Conservation (phyloP, 2,329 filamentous ascomycete genomes). For the Verticillium zaregamsianum region DNA sequence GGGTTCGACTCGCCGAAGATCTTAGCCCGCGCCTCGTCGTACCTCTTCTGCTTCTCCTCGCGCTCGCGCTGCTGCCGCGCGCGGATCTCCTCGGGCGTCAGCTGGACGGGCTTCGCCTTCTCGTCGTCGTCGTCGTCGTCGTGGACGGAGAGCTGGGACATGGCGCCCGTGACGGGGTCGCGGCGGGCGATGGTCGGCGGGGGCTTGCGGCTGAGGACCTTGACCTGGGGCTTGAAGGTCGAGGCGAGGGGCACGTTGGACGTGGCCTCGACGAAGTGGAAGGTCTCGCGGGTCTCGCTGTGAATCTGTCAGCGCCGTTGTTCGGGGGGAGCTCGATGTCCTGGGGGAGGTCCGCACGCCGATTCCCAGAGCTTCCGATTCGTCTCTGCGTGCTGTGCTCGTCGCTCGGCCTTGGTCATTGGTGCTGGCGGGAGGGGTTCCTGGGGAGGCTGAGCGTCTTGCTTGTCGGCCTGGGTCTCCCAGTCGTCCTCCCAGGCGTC, state of each 20-base stretch:
- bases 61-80: slow-evolving; percentile 73
- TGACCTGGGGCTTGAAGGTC: slow-evolving; percentile 78
- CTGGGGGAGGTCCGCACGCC: slow-evolving; percentile 53
- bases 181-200: slow-evolving; percentile 50
- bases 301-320: background rate
- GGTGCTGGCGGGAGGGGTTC: slow-evolving; percentile 29
- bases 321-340: slow-evolving; percentile 8
- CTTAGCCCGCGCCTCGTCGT: slow-evolving; percentile 83
- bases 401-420: slow-evolving; percentile 70
- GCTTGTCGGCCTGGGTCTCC: slow-evolving; percentile 69
- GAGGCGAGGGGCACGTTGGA: slow-evolving; percentile 59
- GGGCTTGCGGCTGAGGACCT: slow-evolving; percentile 80
- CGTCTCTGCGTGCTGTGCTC: slow-evolving; percentile 75
- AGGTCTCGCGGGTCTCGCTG: slow-evolving; percentile 61
- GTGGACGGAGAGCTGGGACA: slow-evolving; percentile 37
- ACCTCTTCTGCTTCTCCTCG: slow-evolving; percentile 86
- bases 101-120: slow-evolving; percentile 53
- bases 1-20: slow-evolving; percentile 67
- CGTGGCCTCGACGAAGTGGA: slow-evolving; percentile 69
- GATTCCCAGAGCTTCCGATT: slow-evolving; percentile 87
- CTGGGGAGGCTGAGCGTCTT: slow-evolving; percentile 30
- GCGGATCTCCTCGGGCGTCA: slow-evolving; percentile 72
- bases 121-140: slow-evolving; percentile 57
- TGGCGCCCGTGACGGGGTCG: slow-evolving; percentile 43
- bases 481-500: slow-evolving; percentile 92